Base-by-base conservation (phyloP, 352 stramenopile species). In the Phytopythium ostracodes region DNA sequence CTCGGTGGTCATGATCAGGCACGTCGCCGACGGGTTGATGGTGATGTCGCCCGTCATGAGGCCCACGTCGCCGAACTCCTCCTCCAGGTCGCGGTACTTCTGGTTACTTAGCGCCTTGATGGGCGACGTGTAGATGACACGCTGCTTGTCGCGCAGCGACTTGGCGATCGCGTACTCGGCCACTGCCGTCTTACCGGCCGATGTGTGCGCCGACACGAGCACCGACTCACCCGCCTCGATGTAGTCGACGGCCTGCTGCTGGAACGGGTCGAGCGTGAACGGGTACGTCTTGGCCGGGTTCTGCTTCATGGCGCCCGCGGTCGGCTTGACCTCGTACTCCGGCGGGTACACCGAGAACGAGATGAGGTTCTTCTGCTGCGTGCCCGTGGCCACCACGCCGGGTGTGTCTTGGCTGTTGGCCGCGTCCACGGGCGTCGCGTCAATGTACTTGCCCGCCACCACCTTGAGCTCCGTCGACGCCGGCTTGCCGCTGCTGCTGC, bases 71-170 rank as follows among this genome's bases (percentile, higher is more conserved):
- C 83, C 81, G 60, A 96, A 95, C 66, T 96, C 91, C 78, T 92
- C 89, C 65, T 98, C 84, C 40, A 99, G 81, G 71, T 99, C 97
- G 27, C 97, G 81, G 84, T 99, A 99, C 75, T 99, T 99, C 75
- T 99, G 98, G 84, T 99, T 99, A 71, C 77, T 97, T 56, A 99
- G 75, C 40, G 97, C 98, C 69, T 99, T 99, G 81, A 99, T 99
- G 10, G 98, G 98, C 54, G 95, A 99, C 24, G 98, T 99, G 81
- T 99, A 99, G 43, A 99, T 98, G 11, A 99, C 97, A 40, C 97
- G 89, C 65, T 89, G 82, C 72, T 91, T 94, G 71, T 92, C 81
- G 10, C 79, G 77, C 65, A 99, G 87, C 47, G 95, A 97, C 78
- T 98, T 99, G 57, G 97, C 97, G 64, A 99, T 99, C 8, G 98